A percentile compares a stretch with the other conserved stretches of the same genome.
Conservation (phyloP, 306 rosid genomes). For the Inga oerstediana region DNA sequence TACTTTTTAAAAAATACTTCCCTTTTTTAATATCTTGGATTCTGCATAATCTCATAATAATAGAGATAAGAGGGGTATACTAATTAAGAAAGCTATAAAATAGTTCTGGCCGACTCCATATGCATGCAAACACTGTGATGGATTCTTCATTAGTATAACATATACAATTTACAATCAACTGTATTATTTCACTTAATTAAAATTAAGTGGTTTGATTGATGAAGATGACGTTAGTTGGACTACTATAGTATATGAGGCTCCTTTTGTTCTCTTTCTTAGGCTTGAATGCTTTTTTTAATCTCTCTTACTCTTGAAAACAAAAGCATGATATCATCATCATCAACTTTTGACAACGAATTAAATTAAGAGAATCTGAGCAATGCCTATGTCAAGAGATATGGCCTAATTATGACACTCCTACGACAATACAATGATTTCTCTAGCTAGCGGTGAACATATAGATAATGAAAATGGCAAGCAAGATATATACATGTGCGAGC, state of each 20-base stretch:
- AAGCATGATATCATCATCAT: neutral
- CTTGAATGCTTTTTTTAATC: neutral
- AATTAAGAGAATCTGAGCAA: neutral
- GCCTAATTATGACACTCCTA: neutral
- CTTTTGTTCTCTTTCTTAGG: neutral
- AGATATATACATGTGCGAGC: too few species aligned
- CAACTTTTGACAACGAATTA: neutral
- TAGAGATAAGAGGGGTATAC: neutral
- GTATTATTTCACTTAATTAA: too few species aligned
- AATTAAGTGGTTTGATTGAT: too few species aligned
- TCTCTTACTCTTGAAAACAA: neutral
- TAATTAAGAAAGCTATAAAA: neutral
- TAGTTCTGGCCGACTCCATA: neutral
- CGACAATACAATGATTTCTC: neutral
- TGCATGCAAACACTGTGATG: neutral
- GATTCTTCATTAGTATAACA: neutral
- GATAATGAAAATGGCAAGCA: too few species aligned
- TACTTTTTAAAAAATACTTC: too few species aligned
- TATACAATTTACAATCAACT: too few species aligned
- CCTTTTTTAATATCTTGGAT: too few species aligned
- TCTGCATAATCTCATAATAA: too few species aligned
- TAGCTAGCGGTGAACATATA: too few species aligned
- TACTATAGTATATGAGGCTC: too few species aligned
- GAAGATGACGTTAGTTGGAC: too few species aligned
- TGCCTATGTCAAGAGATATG: neutral